phyloP scores from a whole-genome alignment of 805 yeast species.

The Lachancea mirantina region DNA sequence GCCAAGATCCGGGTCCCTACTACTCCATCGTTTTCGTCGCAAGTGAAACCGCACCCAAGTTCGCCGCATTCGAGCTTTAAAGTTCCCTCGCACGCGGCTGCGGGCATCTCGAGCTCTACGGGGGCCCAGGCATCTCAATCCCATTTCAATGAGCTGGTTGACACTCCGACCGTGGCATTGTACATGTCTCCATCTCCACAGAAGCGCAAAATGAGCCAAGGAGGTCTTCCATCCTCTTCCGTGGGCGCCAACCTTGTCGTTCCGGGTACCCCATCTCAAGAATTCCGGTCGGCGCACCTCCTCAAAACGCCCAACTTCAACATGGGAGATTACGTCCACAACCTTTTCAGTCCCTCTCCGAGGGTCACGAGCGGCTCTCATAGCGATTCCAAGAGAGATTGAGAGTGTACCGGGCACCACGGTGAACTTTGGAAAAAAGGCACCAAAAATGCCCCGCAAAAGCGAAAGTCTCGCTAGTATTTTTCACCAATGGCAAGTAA shows the following conservation, averaged over 20 bases:
- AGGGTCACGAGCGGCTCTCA: conserved; percentile 15
- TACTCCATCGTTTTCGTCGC: conserved; percentile 26
- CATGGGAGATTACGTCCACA: conserved; percentile 34
- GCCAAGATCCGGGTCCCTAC: conserved; percentile 15
- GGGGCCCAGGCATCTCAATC: conserved; percentile 3
- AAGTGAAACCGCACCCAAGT: conserved; percentile 20
- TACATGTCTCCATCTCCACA: conserved; percentile 9
- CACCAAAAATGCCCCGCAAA: no score
- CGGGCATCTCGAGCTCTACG: conserved; percentile 3
- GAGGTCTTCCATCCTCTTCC: conserved; percentile 5
- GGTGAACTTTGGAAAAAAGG: no score
- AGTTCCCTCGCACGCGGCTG: conserved; percentile 14
- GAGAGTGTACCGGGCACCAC: no score
- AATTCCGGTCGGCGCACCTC: conserved; percentile 15
- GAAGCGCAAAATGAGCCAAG: conserved; percentile 5
- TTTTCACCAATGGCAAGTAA: no score
- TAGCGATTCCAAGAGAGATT: conserved; percentile 6
- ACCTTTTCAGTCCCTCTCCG: conserved; percentile 32
- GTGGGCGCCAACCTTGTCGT: conserved; percentile 7
- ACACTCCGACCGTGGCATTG: conserved; percentile 20
- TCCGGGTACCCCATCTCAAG: conserved; percentile 29
- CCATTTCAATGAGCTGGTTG: conserved; percentile 19
- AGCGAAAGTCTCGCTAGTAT: no score
- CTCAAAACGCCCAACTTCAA: conserved; percentile 29
- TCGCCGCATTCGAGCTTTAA: conserved; percentile 28